A percentile compares a stretch with the other conserved stretches of the same genome.
Conservation (phyloP, 164 flowering plant genomes). For the Nymphaea thermarum region DNA sequence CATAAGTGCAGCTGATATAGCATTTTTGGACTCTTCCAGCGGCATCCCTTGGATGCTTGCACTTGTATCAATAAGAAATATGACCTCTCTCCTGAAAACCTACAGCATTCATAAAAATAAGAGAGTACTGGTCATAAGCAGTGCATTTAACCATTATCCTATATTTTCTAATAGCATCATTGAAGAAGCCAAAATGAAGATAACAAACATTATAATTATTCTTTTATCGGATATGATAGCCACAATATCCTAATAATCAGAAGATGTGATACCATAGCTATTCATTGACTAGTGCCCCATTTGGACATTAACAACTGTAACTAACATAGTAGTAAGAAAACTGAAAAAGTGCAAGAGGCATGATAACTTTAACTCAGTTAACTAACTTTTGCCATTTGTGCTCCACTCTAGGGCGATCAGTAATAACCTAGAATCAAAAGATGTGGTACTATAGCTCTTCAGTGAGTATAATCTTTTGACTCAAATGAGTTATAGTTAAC, state of each 20-base stretch:
- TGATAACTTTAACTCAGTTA: no score
- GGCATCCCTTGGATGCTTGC: slow-evolving; percentile 79
- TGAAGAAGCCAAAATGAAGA: no score
- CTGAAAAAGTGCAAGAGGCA: no score
- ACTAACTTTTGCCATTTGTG: no score
- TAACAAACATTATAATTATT: background rate
- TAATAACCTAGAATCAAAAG: no score
- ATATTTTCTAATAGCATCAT: no score
- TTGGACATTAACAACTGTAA: background rate
- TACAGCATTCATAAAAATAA: slow-evolving; percentile 16
- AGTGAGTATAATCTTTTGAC: no score
- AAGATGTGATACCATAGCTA: background rate
- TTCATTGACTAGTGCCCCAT: background rate
- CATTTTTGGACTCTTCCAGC: slow-evolving; percentile 51
- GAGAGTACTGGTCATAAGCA: background rate
- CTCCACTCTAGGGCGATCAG: no score
- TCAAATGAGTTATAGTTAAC: no score
- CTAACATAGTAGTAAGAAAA: no score
- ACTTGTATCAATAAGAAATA: slow-evolving; percentile 80
- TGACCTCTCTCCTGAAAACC: slow-evolving; percentile 70
- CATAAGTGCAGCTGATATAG: slow-evolving; percentile 38
- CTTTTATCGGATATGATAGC: background rate
- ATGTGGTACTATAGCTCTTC: no score
- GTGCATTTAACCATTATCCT: no score
- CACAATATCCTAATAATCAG: background rate